These are phyloP conservation scores for Saccharomyces hybrid DNA, from an alignment of 1,139 yeast species.

Conservation along the genomic window DNA sequence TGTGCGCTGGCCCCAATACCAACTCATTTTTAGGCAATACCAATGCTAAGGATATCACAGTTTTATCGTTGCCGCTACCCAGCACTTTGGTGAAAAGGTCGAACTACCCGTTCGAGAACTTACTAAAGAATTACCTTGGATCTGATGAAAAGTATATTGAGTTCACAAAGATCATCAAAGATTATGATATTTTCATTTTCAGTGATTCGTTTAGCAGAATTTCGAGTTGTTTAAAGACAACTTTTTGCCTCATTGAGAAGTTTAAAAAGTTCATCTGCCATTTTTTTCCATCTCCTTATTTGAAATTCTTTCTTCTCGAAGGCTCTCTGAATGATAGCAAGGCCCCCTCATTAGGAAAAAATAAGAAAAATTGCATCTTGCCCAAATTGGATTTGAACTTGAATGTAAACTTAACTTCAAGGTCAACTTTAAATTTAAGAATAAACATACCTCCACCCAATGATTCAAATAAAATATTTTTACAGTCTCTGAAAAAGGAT, in stretches of 20 bases:
- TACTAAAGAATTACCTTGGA: constrained; percentile 24
- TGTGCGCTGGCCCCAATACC: not conserved
- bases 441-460: constrained; percentile 19
- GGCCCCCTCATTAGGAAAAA: not conserved
- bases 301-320: not conserved
- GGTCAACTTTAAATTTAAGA: constrained; percentile 15
- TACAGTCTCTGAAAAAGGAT: constrained; percentile 35
- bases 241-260: constrained; percentile 19
- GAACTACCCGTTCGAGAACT: constrained; percentile 46
- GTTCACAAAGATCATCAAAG: constrained; percentile 16
- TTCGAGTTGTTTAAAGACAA: constrained; percentile 17
- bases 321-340: constrained; percentile 1
- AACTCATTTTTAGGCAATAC: not conserved
- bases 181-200: constrained; percentile 20
- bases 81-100: constrained; percentile 62
- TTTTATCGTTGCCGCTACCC: constrained; percentile 36
- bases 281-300: not conserved
- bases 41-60: not conserved
- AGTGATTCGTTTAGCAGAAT: constrained; percentile 27
- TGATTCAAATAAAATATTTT: constrained; percentile 21
- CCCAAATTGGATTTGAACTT: not conserved
- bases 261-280: constrained; percentile 19
- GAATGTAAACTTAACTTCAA: not conserved
- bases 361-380: not conserved
- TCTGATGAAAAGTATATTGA: constrained; percentile 32